A percentile compares a stretch with the other conserved stretches of the same genome.
These are phyloP conservation scores for Monilinia fructicola DNA, from an alignment of 2,329 filamentous ascomycete genomes.

Conservation along the genomic window DNA sequence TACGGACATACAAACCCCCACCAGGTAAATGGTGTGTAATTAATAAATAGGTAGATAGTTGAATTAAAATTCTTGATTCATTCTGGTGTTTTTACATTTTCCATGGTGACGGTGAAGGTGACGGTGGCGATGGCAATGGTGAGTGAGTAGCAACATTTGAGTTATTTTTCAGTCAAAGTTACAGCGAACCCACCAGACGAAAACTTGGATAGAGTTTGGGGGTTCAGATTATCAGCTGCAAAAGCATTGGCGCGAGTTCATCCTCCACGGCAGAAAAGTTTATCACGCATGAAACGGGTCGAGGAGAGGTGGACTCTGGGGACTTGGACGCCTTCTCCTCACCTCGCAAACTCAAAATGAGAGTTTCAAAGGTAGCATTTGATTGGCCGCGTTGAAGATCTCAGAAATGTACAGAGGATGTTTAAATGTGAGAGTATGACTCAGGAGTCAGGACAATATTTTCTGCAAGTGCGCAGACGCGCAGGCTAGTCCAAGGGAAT, in stretches of 20 bases:
- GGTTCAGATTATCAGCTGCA: neutral
- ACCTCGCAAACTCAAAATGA: neutral
- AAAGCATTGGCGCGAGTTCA: neutral
- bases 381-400: neutral
- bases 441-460: no score
- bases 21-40: slow-evolving; percentile 14
- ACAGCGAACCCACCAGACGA: neutral
- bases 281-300: neutral
- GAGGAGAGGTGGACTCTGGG: neutral
- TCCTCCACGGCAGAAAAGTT: neutral
- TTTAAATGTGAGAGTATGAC: no score
- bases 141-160: neutral
- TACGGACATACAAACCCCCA: slow-evolving; percentile 7
- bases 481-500: no score
- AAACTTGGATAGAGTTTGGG: neutral
- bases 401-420: no score
- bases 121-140: neutral
- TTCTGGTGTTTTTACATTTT: neutral
- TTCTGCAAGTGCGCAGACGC: no score
- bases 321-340: no score
- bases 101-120: neutral
- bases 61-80: slow-evolving; percentile 11
- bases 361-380: neutral
- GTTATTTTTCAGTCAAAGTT: neutral
- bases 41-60: slow-evolving; percentile 11